Base-by-base conservation (phyloP, 225 moss, liverwort and hornwort genomes). In the Sphagnum tenellum region DNA sequence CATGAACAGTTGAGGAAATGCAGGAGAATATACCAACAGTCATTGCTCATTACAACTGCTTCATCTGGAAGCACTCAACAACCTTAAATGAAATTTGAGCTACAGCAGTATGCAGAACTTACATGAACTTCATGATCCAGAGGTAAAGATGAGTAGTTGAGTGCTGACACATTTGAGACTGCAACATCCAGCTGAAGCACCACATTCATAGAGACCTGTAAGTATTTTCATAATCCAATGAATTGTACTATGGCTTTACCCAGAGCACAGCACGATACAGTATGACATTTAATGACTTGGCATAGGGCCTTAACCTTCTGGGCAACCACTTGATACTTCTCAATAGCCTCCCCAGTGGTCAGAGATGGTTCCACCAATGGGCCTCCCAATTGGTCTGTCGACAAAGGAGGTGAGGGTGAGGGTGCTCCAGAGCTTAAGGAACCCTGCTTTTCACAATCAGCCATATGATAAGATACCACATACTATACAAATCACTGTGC, bases 81-180 rank as follows among this genome's bases (percentile, higher is more conserved):
- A 29, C 29, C 29, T 29, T 29, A 29, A 29, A 29, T 29, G 29
- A 29, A 29, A 29, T 29, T 29, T 29, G 29, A 29, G 29, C 29
- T 0, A 29, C 3, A 61, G 47, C 6, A 46, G n/a, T 48, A 45
- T 61, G 3, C 4, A 13, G 7, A 48, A 61, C 79, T 57, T 71
- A 94, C 89, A 85, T 81, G 83, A 52, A 94, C 78, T 61, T 94
- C 91, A 69, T 91, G 89, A 61, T 91, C 91, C 64, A 75, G 63
- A 2, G 91, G 79, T 44, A 79, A 60, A 45, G 80, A 76, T 44
- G 81, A 67, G 62, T 71, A 76, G 5, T 78, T 86, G 49, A 75
- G 67, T 65, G 82, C 57, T 3, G 87, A 63, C 13, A 74, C 72
- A 60, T 80, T 78, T 44, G 87, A 86, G 67, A 91, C 73, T 56